Percentiles rank a stretch among this genome's conserved stretches.
Conservation (phyloP, 176 grass and related monocot species). For the Paspalum vaginatum region DNA sequence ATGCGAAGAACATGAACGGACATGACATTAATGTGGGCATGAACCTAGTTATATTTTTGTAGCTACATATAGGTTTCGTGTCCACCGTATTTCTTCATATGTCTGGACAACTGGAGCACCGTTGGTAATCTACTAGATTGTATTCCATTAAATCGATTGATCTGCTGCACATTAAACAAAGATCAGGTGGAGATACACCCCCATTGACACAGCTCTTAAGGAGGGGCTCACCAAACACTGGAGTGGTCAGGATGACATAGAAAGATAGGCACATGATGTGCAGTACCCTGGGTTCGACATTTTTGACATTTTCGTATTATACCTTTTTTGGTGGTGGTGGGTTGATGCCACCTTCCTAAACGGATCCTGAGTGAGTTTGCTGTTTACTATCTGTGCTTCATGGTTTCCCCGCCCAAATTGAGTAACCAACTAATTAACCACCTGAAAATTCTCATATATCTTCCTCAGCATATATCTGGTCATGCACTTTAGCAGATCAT, state of each 20-base stretch:
- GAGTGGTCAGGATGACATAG: too few relatives aligned
- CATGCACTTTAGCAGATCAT: background rate
- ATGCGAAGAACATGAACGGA: slow-evolving; percentile 12
- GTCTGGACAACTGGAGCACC: background rate
- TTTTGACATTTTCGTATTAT: too few relatives aligned
- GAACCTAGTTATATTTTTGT: background rate
- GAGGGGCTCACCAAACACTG: too few relatives aligned
- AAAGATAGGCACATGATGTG: too few relatives aligned
- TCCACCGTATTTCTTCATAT: background rate
- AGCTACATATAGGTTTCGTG: background rate
- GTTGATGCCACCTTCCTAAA: too few relatives aligned
- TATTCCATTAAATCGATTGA: slow-evolving; percentile 11
- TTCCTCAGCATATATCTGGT: background rate
- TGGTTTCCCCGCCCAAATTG: background rate
- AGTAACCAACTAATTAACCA: background rate
- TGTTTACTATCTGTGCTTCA: too few relatives aligned
- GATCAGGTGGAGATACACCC: too few relatives aligned
- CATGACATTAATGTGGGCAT: background rate
- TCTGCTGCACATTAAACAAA: background rate
- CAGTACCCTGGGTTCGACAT: too few relatives aligned
- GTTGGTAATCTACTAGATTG: background rate
- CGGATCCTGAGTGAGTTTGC: too few relatives aligned
- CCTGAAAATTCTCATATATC: background rate
- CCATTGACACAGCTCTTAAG: too few relatives aligned
- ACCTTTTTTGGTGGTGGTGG: too few relatives aligned